Base-by-base conservation (phyloP, 2,329 filamentous ascomycete genomes). In the Fusarium incarnatum region DNA sequence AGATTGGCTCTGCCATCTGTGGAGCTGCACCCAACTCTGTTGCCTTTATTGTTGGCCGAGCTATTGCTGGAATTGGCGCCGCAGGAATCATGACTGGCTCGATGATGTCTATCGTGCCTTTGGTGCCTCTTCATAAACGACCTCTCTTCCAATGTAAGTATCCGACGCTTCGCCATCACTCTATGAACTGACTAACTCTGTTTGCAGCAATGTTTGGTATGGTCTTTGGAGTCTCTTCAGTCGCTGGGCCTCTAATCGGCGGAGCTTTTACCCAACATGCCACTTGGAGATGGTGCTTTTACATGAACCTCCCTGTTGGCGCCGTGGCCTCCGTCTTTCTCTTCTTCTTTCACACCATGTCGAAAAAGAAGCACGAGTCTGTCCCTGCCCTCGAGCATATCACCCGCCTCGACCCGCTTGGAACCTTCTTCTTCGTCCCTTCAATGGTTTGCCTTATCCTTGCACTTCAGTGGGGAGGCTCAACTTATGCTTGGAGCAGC, bases 401-500 rank as follows among this genome's bases (percentile, higher is more conserved):
- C 55, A 79, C 81, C 67, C 83, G 86, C 1, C 81, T 90, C 50
- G 88, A 91, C 60, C 87, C 87, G 1, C 74, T 89, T 3, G 89
- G 89, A 27, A 89, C 87, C 10, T 73, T 86, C 16, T 83, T 89
- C 76, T 87, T 91, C 67, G 77, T 91, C 18, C 88, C 89, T 0
- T 83, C 84, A 32, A 83, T 89, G 41, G 81, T 90, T 16, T 88
- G 84, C 66, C 85, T 91, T 40, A 78, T 91, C 5, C 80, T 92
- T 8, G 89, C 89, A 2, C 80, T 92, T 34, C 86, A 91, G 72
- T 91, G 88, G 88, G 88, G 87, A 54, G 88, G 88, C 6, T 82
- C 83, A 4, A 82, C 77, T 4, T 86, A 88, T 69, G 66, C 80
- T 0, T 90, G 87, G 88, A 79, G 75, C 41, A 82, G 80, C 67